A percentile compares a stretch with the other conserved stretches of the same genome.
These are phyloP conservation scores for Pilasporangium apinafurcum DNA, from an alignment of 352 stramenopile genomes.

Conservation along the genomic window DNA sequence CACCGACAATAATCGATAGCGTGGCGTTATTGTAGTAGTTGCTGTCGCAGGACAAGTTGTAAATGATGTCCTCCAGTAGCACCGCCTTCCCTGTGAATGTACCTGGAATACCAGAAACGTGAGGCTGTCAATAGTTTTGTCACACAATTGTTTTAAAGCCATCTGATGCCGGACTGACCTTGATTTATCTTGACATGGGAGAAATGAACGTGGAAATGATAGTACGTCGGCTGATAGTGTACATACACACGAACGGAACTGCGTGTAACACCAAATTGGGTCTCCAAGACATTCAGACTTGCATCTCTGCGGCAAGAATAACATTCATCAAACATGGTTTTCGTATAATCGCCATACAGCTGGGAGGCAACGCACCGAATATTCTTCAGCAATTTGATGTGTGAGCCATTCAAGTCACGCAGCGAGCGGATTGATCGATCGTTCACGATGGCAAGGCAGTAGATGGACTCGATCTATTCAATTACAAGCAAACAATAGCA, in stretches of 20 bases:
- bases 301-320: constrained; percentile 28
- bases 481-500: too few relatives aligned
- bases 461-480: constrained; percentile 64
- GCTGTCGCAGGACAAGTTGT: constrained; percentile 57
- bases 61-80: constrained; percentile 80
- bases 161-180: constrained; percentile 22
- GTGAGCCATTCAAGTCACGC: constrained; percentile 55
- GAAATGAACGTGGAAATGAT: constrained; percentile 86
- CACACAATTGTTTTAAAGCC: too few relatives aligned
- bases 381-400: constrained; percentile 65
- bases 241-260: constrained; percentile 77
- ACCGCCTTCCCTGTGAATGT: constrained; percentile 76
- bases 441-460: constrained; percentile 78
- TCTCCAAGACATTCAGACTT: constrained; percentile 37
- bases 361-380: constrained; percentile 33
- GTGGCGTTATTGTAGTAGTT: constrained; percentile 72
- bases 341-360: not conserved
- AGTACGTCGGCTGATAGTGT: constrained; percentile 88
- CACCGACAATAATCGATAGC: constrained; percentile 67
- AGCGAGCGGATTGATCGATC: constrained; percentile 68
- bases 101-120: constrained; percentile 16
- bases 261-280: constrained; percentile 44
- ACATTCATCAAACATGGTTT: not conserved
- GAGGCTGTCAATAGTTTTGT: not conserved
- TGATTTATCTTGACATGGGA: constrained; percentile 79